Conservation (phyloP, 2,329 filamentous ascomycete species). For the Penicillium occitanis region DNA sequence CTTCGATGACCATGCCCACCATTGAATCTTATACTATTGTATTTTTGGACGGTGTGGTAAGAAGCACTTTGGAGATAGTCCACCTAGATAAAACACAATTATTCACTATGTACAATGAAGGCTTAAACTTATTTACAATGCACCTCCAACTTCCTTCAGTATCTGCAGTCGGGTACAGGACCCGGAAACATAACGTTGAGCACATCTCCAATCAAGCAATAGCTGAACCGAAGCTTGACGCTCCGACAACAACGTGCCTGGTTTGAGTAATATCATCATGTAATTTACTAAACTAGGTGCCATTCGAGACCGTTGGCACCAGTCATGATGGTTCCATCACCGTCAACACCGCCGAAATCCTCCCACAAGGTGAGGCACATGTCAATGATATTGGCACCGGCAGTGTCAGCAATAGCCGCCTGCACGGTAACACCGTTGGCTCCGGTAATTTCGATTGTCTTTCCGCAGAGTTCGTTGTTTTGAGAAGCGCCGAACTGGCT, state of each 20-base stretch:
- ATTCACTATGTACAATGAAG: conserved; percentile 5
- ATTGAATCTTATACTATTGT: neutral
- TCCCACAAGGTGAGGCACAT: conserved; percentile 19
- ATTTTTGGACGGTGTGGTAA: neutral
- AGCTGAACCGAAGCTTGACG: neutral
- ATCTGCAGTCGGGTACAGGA: neutral
- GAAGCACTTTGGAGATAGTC: neutral
- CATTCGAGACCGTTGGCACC: conserved; percentile 2
- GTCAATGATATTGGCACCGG: conserved; percentile 18
- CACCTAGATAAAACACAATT: too few species aligned
- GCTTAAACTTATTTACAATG: neutral
- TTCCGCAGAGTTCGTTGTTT: conserved; percentile 20
- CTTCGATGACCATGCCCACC: neutral
- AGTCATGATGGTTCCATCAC: conserved; percentile 19
- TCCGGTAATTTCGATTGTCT: conserved; percentile 18
- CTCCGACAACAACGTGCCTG: too few species aligned
- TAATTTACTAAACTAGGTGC: conserved; percentile 3
- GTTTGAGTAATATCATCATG: neutral
- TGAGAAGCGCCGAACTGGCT: conserved; percentile 14
- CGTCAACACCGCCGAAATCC: conserved; percentile 16
- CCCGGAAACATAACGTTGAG: neutral
- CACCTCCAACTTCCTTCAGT: neutral
- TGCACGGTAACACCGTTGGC: conserved; percentile 16
- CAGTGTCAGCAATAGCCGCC: conserved; percentile 18
- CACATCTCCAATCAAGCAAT: too few species aligned